Percentiles rank a stretch among this genome's conserved stretches.
Conservation (phyloP, 805 yeast genomes). For the Candida odintsovae region DNA sequence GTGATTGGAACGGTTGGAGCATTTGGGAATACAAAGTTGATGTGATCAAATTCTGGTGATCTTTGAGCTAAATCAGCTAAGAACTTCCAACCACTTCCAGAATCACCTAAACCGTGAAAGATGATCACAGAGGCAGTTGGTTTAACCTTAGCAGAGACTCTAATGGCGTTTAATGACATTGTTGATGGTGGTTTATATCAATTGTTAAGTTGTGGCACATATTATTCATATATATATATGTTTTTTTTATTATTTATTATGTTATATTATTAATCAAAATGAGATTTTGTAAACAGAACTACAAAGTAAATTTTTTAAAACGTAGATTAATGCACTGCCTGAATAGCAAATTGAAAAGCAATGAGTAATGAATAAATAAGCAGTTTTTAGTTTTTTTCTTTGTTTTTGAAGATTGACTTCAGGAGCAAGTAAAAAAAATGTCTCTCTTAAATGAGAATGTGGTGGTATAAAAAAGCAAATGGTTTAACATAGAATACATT, state of each 20-base stretch:
- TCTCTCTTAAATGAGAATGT: background rate
- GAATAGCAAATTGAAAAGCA: background rate
- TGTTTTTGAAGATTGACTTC: background rate
- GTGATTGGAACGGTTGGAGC: conserved; percentile 76
- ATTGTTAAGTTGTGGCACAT: background rate
- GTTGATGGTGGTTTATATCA: background rate
- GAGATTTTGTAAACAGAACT: too few relatives aligned
- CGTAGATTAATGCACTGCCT: background rate
- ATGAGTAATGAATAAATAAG: background rate
- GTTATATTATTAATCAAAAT: too few relatives aligned
- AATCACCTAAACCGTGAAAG: conserved; percentile 88
- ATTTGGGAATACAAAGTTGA: conserved; percentile 81
- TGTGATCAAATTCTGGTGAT: conserved; percentile 41
- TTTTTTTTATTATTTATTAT: too few relatives aligned
- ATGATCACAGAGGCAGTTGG: conserved; percentile 67
- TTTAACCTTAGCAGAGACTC: conserved; percentile 26
- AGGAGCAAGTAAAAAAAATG: background rate
- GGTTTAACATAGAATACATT: background rate
- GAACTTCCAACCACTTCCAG: conserved; percentile 87
- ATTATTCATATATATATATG: too few relatives aligned
- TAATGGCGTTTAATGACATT: conserved; percentile 24
- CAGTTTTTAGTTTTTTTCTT: background rate
- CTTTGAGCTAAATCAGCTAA: conserved; percentile 57
- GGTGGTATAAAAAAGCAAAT: background rate
- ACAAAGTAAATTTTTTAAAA: too few relatives aligned